Base-by-base conservation (phyloP, 306 rosid genomes). In the Quercus robur region DNA sequence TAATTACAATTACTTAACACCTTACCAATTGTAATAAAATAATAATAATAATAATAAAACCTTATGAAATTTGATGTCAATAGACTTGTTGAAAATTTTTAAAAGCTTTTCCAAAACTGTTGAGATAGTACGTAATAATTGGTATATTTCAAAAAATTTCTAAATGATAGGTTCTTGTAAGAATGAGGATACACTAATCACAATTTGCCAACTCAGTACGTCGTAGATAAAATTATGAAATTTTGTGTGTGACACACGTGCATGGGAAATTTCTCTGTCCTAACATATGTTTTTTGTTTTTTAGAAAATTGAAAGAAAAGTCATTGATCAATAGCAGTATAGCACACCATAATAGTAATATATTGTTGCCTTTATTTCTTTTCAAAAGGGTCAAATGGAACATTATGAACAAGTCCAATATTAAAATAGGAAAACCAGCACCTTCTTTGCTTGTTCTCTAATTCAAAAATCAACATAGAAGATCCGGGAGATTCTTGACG, bases 401-500 rank as follows among this genome's bases (percentile, higher is more conserved):
- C 59, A 78, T 83, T 58, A 69, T 72, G 61, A 56, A 75, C 14
- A 75, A 75, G 68, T 81, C 64, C 49, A 85, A 82, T 56, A 59
- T 77, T 41, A 23, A 69, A 56, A 35, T 81, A 75, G 55, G 44
- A 30, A 75, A 57, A 52, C 52, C 30, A 82, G 77, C 81, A 84
- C 90, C 79, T 88, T 83, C 88, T 84, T 80, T 86, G 91, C 85
- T 86, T 82, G 23, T 78, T 75, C 85, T 64, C 80, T 57, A 88
- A 88, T 83, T 85, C 83, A 89, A 87, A 89, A 89, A 89, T 88
- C 86, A 91, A 89, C 80, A 75, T 56, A 77, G 80, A 84, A 89
- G 89, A 89, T 93, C 90, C 68, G 56, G 20, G 31, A 91, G 97
- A 93, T 88, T 87, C 83, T 88, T 81, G 56, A 88, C 75, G 89